Conservation (phyloP, 192 early-diverging fungal species). For the Entomortierella lignicola region DNA sequence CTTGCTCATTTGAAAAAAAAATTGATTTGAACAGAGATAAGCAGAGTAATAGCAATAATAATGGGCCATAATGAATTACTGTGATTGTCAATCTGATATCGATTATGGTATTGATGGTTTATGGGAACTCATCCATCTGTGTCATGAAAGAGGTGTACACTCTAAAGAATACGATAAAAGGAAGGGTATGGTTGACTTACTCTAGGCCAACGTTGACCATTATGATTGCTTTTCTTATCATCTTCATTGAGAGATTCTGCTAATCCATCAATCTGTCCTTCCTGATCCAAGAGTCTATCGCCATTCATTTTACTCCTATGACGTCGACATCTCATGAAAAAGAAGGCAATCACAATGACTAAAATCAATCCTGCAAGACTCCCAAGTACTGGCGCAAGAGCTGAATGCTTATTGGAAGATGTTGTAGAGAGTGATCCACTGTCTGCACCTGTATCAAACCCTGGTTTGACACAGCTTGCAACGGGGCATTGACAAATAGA, state of each 20-base stretch:
- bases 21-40: constrained; percentile 1
- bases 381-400: constrained; percentile 28
- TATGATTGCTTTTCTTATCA: constrained; percentile 2
- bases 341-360: constrained; percentile 1
- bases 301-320: constrained; percentile 1
- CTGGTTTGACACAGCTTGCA: constrained; percentile 30
- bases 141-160: not conserved
- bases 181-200: constrained; percentile 3
- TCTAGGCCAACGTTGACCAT: constrained; percentile 7
- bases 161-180: not conserved
- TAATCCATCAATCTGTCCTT: constrained; percentile 7
- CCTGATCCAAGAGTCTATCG: not conserved
- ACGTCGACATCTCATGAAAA: constrained; percentile 4
- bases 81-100: not conserved
- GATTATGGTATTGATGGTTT: no score
- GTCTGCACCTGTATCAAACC: constrained; percentile 28
- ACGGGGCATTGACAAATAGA: constrained; percentile 33
- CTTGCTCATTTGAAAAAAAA: not conserved
- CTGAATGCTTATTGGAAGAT: not conserved
- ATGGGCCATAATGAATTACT: no score
- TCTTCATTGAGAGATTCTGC: not conserved
- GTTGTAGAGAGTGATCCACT: not conserved
- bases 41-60: not conserved
- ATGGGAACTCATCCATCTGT: not conserved
- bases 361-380: constrained; percentile 16